These are phyloP conservation scores for Termitomyces sp. DNA, from an alignment of 768 basidiomycete species.

Conservation along the genomic window DNA sequence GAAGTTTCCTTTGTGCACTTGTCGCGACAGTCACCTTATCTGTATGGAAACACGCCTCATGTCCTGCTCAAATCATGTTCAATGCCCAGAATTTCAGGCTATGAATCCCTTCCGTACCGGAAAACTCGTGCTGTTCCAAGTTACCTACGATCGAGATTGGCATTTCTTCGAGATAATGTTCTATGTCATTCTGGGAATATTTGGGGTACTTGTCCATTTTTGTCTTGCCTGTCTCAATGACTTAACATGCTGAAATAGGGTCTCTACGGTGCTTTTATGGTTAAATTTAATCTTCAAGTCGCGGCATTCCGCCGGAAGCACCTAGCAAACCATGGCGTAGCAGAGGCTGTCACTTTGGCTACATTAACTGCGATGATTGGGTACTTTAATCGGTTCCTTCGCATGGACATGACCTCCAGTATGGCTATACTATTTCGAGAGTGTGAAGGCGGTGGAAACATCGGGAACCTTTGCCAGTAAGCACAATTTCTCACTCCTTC, in stretches of 20 bases:
- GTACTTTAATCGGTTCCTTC: constrained; percentile 91
- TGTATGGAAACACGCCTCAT: constrained; percentile 46
- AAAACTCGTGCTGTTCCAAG: constrained; percentile 96
- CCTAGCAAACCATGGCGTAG: constrained; percentile 75
- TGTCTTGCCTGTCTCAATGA: constrained; percentile 5
- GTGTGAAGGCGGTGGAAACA: constrained; percentile 91
- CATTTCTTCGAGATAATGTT: constrained; percentile 99
- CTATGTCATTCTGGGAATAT: constrained; percentile 92
- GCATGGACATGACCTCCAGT: constrained; percentile 97
- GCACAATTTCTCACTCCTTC: constrained; percentile 25
- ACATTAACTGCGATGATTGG: constrained; percentile 87
- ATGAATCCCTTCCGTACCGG: constrained; percentile 99
- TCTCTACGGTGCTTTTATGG: constrained; percentile 93
- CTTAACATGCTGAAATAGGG: constrained; percentile 51
- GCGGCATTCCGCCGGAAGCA: constrained; percentile 93
- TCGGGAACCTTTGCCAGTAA: constrained; percentile 89
- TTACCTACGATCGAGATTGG: constrained; percentile 97
- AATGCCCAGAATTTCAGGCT: constrained; percentile 44
- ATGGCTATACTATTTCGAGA: constrained; percentile 94
- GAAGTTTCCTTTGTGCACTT: constrained; percentile 94
- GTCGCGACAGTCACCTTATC: constrained; percentile 95
- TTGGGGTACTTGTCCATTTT: constrained; percentile 64
- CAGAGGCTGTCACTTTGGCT: constrained; percentile 87
- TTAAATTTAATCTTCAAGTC: constrained; percentile 95
- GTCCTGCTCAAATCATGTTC: constrained; percentile 1